Evolutionary conservation across 768 basidiomycete species (phyloP).

Genomic region (Pholiota molesta): DNA sequence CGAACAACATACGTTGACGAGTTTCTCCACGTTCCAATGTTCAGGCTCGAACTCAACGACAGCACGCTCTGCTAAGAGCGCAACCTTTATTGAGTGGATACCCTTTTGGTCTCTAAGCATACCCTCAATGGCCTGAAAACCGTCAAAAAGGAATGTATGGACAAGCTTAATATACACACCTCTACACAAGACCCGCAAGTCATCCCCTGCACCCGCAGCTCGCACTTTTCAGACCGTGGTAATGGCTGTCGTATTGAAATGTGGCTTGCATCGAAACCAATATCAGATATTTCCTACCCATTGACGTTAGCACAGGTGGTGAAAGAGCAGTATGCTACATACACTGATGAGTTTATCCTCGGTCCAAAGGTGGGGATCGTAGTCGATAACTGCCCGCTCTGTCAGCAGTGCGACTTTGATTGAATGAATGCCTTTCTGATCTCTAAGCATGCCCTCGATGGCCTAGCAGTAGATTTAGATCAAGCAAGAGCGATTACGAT

Average conservation of each 20-base stretch:
- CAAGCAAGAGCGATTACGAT: too few species aligned
- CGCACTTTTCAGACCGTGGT: constrained; percentile 55
- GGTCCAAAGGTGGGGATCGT: constrained; percentile 79
- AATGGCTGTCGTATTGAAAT: neutral
- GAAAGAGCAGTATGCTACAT: constrained; percentile 28
- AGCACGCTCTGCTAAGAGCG: constrained; percentile 93
- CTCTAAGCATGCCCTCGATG: constrained; percentile 82
- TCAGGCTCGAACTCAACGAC: constrained; percentile 87
- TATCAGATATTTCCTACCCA: constrained; percentile 9
- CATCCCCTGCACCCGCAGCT: constrained; percentile 87
- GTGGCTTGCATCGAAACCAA: constrained; percentile 2
- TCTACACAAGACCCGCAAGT: constrained; percentile 90
- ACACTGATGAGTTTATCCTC: constrained; percentile 79
- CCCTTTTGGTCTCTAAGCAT: constrained; percentile 84
- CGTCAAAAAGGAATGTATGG: neutral
- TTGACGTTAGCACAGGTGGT: neutral
- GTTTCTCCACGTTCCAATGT: constrained; percentile 79
- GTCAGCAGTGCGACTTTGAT: constrained; percentile 94
- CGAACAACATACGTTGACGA: constrained; percentile 63
- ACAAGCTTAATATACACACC: constrained; percentile 40
- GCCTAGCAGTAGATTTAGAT: constrained; percentile 45
- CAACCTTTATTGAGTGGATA: constrained; percentile 92
- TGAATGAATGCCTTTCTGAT: constrained; percentile 82
- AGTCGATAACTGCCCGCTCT: constrained; percentile 91
- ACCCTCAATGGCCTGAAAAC: constrained; percentile 75